These are phyloP conservation scores for Colletotrichum lupini DNA, from an alignment of 2,329 filamentous ascomycete species.

Conservation along the genomic window DNA sequence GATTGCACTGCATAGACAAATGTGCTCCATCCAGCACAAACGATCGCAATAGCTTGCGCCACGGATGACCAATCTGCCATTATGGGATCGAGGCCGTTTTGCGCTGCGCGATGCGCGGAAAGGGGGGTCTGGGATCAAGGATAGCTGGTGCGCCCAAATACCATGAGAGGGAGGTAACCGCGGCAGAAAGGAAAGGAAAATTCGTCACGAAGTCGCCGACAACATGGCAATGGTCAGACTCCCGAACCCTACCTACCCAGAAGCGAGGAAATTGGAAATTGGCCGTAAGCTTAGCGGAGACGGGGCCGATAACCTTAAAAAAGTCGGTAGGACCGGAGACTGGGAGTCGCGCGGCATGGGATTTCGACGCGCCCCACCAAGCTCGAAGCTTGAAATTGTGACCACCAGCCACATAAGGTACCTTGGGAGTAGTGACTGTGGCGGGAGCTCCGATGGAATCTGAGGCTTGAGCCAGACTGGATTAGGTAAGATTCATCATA, in stretches of 20 bases:
- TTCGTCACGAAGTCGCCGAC: conserved; percentile 1
- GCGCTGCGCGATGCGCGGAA: background rate
- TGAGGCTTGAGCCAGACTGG: no score
- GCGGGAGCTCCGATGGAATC: background rate
- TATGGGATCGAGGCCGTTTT: background rate
- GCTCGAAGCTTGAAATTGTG: background rate
- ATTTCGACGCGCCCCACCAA: conserved; percentile 23
- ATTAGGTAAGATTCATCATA: background rate
- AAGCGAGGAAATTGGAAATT: background rate
- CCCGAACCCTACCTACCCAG: no score
- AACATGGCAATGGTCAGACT: background rate
- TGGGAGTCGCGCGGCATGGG: conserved; percentile 12
- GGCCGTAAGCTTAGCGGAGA: background rate
- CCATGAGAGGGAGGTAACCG: background rate
- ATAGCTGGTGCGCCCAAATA: conserved; percentile 40
- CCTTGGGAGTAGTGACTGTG: background rate
- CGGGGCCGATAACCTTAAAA: background rate
- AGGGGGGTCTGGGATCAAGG: background rate
- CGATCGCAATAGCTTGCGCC: conserved; percentile 54
- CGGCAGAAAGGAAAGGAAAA: background rate
- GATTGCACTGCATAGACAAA: conserved; percentile 64
- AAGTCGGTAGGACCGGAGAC: conserved; percentile 6
- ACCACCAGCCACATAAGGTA: conserved; percentile 2
- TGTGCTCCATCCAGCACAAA: conserved; percentile 64
- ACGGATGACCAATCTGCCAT: conserved; percentile 38